A percentile compares a stretch with the other conserved stretches of the same genome.
These are phyloP conservation scores for Combretum micranthum DNA, from an alignment of 345 rosid genomes.

Conservation along the genomic window DNA sequence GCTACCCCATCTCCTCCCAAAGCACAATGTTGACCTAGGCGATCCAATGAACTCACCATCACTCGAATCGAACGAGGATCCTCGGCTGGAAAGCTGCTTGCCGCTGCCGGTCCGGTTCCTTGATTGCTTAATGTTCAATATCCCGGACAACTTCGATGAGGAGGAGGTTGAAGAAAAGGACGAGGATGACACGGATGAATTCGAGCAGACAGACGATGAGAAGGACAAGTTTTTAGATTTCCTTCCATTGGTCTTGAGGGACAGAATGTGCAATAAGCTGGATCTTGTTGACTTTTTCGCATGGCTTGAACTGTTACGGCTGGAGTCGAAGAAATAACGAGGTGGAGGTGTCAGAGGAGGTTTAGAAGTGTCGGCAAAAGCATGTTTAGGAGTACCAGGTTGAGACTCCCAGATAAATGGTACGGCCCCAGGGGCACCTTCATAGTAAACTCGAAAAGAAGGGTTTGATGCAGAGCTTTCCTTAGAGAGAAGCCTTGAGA, in stretches of 20 bases:
- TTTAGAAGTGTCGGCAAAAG: constrained; percentile 12
- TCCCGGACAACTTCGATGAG: constrained; percentile 5
- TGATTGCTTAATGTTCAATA: not conserved
- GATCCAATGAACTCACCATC: constrained; percentile 12
- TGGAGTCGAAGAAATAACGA: constrained; percentile 18
- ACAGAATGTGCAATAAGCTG: constrained; percentile 21
- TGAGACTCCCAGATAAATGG: constrained; percentile 65
- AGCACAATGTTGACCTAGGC: constrained; percentile 29
- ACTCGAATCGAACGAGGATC: constrained; percentile 34
- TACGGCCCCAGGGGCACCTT: constrained; percentile 31
- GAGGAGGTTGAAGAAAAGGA: not conserved
- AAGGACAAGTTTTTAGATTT: constrained; percentile 1
- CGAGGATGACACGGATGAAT: constrained; percentile 1
- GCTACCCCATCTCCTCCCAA: constrained; percentile 10
- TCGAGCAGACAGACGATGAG: not conserved
- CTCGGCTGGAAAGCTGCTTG: constrained; percentile 15
- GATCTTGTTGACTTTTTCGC: constrained; percentile 23
- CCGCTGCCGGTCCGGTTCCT: not conserved
- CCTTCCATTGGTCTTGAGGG: constrained; percentile 24
- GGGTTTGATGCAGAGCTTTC: constrained; percentile 31
- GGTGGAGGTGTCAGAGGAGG: constrained; percentile 79
- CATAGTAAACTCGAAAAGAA: constrained; percentile 43
- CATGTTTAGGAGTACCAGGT: constrained; percentile 57
- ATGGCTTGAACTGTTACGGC: not conserved
- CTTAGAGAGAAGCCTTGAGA: constrained; percentile 40